phyloP scores from a whole-genome alignment of 805 yeast genomes.

The Starmerella potacharoeniae region DNA sequence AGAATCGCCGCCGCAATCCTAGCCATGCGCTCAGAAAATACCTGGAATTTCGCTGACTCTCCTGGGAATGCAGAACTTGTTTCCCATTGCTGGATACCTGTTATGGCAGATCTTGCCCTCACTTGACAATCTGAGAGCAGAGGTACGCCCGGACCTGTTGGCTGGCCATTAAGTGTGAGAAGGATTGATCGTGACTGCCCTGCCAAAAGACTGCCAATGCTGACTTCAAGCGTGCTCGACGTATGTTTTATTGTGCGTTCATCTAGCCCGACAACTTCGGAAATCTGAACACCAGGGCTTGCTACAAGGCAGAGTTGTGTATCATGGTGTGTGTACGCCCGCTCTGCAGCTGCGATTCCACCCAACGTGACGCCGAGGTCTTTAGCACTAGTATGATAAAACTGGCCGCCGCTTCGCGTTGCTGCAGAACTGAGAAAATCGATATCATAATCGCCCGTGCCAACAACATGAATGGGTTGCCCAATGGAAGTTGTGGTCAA shows the following conservation, averaged over 20 bases:
- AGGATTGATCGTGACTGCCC: constrained; percentile 12
- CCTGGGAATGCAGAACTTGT: not conserved
- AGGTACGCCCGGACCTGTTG: not conserved
- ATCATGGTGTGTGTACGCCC: constrained; percentile 6
- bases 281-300: not conserved
- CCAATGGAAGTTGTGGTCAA: not conserved
- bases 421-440: not conserved
- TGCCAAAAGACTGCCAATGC: constrained; percentile 5
- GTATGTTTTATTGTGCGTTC: not conserved
- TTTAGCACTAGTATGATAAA: not conserved
- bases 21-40: constrained; percentile 8
- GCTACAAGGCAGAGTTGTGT: not conserved
- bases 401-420: constrained; percentile 1
- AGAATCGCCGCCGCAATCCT: constrained; percentile 2
- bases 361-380: not conserved
- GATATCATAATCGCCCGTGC: constrained; percentile 5
- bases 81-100: not conserved
- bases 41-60: not conserved
- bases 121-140: not conserved
- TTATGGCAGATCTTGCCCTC: not conserved
- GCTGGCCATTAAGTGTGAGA: not conserved
- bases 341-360: constrained; percentile 6
- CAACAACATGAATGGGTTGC: constrained; percentile 6
- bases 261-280: not conserved
- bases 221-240: not conserved